These are phyloP conservation scores for Zymoseptoria ardabiliae DNA, from an alignment of 2,329 filamentous ascomycete genomes.

Conservation along the genomic window DNA sequence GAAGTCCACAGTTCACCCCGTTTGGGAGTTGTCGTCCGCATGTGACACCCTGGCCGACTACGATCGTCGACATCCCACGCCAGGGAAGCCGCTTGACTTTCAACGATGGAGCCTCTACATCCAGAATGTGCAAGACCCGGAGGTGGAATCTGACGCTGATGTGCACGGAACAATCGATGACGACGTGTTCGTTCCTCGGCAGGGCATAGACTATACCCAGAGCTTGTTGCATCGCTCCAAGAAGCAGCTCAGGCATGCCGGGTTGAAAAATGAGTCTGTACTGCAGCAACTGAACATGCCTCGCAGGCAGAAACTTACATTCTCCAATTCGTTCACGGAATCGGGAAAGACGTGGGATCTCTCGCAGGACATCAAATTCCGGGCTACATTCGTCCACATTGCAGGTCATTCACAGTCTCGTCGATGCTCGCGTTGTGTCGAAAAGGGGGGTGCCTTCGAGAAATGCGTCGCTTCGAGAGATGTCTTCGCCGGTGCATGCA, in stretches of 20 bases:
- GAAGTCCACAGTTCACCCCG: too few species aligned
- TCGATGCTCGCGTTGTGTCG: neutral
- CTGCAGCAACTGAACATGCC: constrained; percentile 4
- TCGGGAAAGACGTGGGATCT: neutral
- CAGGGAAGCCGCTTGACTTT: neutral
- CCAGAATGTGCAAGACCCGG: neutral
- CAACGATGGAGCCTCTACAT: neutral
- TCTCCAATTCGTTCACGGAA: neutral
- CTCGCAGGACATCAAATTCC: neutral
- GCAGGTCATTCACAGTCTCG: neutral
- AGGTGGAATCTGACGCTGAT: neutral
- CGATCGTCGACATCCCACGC: neutral
- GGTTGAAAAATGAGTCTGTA: neutral
- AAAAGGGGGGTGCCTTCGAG: neutral
- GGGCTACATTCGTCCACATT: neutral
- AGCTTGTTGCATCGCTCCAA: neutral
- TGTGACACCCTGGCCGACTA: neutral
- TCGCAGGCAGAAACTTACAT: neutral
- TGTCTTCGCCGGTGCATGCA: neutral
- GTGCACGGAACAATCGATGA: neutral
- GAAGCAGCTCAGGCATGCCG: neutral
- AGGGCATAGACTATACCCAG: constrained; percentile 1
- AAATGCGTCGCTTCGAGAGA: neutral
- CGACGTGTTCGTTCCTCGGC: neutral
- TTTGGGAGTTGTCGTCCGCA: neutral